Evolutionary conservation across 768 basidiomycete species (phyloP).

Genomic region (Suillus occidentalis): DNA sequence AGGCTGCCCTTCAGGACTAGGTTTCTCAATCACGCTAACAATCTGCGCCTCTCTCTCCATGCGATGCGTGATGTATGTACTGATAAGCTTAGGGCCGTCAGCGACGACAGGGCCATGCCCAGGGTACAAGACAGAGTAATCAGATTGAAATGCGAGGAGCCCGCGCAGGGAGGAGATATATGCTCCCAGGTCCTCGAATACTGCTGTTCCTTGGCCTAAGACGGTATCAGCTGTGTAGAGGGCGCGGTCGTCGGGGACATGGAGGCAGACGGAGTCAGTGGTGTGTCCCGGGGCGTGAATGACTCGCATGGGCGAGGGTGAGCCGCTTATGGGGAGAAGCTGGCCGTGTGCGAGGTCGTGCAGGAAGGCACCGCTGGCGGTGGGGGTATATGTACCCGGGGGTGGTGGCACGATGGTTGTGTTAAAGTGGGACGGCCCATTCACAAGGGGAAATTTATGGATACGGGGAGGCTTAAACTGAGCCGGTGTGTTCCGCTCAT

Average conservation of each 20-base stretch:
- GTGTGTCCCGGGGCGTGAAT: conserved; percentile 93
- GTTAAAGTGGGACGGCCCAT: conserved; percentile 34
- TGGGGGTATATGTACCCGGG: conserved; percentile 46
- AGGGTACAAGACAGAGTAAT: conserved; percentile 68
- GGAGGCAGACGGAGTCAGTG: conserved; percentile 75
- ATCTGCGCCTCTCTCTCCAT: conserved; percentile 81
- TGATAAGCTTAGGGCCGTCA: conserved; percentile 60
- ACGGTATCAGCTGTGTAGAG: conserved; percentile 92
- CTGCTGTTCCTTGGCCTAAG: conserved; percentile 85
- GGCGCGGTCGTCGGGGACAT: conserved; percentile 65
- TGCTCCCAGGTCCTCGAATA: conserved; percentile 78
- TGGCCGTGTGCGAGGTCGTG: conserved; percentile 64
- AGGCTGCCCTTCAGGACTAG: conserved; percentile 27
- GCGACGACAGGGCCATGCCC: conserved; percentile 82
- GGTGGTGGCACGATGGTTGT: conserved; percentile 40
- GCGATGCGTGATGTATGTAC: conserved; percentile 77
- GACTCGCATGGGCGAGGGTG: conserved; percentile 50
- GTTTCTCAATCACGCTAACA: conserved; percentile 45
- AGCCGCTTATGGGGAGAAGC: conserved; percentile 37
- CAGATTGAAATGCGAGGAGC: conserved; percentile 47
- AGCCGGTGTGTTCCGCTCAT: conserved; percentile 40
- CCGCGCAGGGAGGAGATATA: conserved; percentile 67
- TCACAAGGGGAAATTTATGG: conserved; percentile 65
- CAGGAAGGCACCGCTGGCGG: conserved; percentile 42
- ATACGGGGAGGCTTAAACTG: conserved; percentile 68